A percentile compares a stretch with the other conserved stretches of the same genome.
Conservation (phyloP, 441 rosid genomes). For the Populus hybrid region DNA sequence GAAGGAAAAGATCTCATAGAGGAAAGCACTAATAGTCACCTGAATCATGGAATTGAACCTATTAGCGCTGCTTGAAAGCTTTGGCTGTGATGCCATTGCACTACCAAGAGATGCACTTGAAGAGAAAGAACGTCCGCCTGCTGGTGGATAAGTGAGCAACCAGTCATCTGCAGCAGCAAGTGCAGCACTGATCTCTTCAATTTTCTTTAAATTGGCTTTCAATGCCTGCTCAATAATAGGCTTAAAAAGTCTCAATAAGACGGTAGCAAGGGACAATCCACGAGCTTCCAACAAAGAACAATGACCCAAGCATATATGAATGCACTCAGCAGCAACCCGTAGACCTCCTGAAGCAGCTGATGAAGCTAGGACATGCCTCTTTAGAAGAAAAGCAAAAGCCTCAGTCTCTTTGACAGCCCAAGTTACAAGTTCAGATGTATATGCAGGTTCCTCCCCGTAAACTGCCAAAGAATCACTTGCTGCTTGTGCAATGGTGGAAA, state of each 20-base stretch:
- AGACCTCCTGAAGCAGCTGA: slow-evolving; percentile 80
- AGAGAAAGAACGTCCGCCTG: slow-evolving; percentile 51
- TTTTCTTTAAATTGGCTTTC: slow-evolving; percentile 64
- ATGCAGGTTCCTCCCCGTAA: slow-evolving; percentile 79
- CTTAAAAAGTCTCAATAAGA: slow-evolving; percentile 60
- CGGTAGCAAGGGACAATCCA: slow-evolving; percentile 77
- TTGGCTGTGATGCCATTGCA: slow-evolving; percentile 48
- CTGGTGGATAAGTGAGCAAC: slow-evolving; percentile 61
- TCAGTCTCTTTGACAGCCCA: slow-evolving; percentile 90
- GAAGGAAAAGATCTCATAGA: background rate
- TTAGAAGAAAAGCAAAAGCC: slow-evolving; percentile 54
- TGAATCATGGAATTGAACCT: slow-evolving; percentile 82
- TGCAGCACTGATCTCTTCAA: slow-evolving; percentile 76
- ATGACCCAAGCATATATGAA: slow-evolving; percentile 74
- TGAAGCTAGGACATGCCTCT: slow-evolving; percentile 69
- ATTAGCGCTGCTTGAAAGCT: slow-evolving; percentile 77
- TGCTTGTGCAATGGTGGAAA: slow-evolving; percentile 80
- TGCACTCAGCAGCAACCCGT: slow-evolving; percentile 76
- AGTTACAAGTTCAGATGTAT: slow-evolving; percentile 90
- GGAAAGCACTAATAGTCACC: slow-evolving; percentile 37
- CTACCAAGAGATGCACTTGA: slow-evolving; percentile 37
- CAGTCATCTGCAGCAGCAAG: slow-evolving; percentile 88
- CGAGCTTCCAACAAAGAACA: slow-evolving; percentile 77
- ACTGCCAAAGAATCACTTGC: slow-evolving; percentile 78
- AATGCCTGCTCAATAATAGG: slow-evolving; percentile 71